Conservation (phyloP, 2,329 filamentous ascomycete genomes). For the Rutstroemia sp. region DNA sequence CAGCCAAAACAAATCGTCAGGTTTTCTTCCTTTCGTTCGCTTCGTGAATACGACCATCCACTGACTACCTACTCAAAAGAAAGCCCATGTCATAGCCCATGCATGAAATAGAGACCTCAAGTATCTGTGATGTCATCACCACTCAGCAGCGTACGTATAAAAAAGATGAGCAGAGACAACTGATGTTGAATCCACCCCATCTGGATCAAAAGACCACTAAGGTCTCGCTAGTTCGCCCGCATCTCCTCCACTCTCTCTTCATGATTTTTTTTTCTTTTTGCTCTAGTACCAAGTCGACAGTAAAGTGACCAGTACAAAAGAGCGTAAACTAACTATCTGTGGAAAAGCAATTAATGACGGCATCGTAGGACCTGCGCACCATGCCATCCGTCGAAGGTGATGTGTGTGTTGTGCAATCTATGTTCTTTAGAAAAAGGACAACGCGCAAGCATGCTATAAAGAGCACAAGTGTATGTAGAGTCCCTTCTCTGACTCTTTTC, state of each 20-base stretch:
- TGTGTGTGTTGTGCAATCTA: slow-evolving; percentile 28
- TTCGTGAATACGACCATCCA: not conserved
- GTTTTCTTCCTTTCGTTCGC: not conserved
- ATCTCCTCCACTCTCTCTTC: not conserved
- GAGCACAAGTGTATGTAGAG: slow-evolving; percentile 22
- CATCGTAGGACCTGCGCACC: slow-evolving; percentile 35
- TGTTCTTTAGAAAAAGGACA: slow-evolving; percentile 22
- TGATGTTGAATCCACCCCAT: not conserved
- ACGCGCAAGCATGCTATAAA: slow-evolving; percentile 24
- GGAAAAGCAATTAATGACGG: slow-evolving; percentile 33
- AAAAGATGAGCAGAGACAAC: not conserved
- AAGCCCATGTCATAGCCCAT: not conserved
- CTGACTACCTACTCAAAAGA: not conserved
- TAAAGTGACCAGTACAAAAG: not conserved
- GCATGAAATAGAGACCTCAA: not conserved
- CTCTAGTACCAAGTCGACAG: not conserved
- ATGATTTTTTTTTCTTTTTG: not conserved
- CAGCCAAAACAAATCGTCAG: not conserved
- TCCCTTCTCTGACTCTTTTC: slow-evolving; percentile 21
- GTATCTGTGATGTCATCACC: not conserved
- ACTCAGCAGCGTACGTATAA: not conserved
- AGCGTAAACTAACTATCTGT: slow-evolving; percentile 4
- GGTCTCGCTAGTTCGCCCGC: not conserved
- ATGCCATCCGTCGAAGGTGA: slow-evolving; percentile 31
- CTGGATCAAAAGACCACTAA: not conserved